phyloP scores from a whole-genome alignment of 1,139 yeast genomes.

The Candida glucosophila region DNA sequence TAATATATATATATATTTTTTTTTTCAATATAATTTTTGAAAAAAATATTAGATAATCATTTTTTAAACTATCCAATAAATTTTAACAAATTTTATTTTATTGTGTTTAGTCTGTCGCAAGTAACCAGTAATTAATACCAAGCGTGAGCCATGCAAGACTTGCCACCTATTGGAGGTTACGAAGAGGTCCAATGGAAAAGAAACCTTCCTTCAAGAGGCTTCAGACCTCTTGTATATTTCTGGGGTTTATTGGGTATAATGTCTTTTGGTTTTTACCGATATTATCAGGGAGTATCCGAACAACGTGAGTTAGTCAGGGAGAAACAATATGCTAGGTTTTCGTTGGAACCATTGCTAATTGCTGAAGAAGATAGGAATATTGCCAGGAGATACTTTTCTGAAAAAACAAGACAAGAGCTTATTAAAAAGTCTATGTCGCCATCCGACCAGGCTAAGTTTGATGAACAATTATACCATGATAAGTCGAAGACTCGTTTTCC shows the following conservation, averaged over 20 bases:
- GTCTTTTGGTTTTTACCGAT: constrained; percentile 65
- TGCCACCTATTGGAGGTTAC: constrained; percentile 85
- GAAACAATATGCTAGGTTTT: constrained; percentile 68
- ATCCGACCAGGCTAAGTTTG: constrained; percentile 32
- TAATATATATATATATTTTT: no score
- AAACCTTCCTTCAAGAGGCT: constrained; percentile 78
- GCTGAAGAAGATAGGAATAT: constrained; percentile 80
- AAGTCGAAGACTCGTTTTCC: constrained; percentile 40
- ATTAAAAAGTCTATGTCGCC: constrained; percentile 37
- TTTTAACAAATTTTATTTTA: no score
- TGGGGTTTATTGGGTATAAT: constrained; percentile 56
- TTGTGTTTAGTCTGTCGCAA: no score
- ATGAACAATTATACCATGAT: constrained; percentile 37
- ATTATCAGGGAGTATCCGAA: constrained; percentile 64
- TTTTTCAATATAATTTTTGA: no score
- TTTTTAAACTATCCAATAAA: no score
- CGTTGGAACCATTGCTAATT: constrained; percentile 63
- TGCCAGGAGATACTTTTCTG: constrained; percentile 65
- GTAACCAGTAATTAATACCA: no score
- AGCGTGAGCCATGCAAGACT: constrained; percentile 81
- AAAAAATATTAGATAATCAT: no score
- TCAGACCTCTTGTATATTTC: constrained; percentile 67
- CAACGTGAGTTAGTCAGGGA: constrained; percentile 72
- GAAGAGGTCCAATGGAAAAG: constrained; percentile 88
- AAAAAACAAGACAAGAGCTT: constrained; percentile 58